phyloP scores from a whole-genome alignment of 805 yeast species.

The Kockiozyma suomiensis region DNA sequence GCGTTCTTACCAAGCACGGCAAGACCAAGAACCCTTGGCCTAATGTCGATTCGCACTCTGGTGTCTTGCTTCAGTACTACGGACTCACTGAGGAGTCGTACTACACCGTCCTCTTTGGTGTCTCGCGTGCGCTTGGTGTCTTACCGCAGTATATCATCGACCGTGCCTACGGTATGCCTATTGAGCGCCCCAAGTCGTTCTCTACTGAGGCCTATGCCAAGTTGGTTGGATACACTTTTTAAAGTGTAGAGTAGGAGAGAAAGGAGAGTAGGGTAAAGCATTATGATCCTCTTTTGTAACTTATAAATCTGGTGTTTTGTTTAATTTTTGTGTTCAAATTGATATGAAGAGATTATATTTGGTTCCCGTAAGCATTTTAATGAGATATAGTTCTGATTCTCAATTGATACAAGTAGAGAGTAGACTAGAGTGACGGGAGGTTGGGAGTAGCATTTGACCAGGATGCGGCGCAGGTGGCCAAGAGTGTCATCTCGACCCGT shows the following conservation, averaged over 20 bases:
- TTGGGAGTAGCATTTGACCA: no score
- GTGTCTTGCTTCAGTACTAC: conserved; percentile 81
- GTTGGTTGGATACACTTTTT: conserved; percentile 49
- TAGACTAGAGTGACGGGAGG: no score
- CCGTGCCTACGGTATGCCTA: conserved; percentile 78
- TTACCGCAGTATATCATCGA: conserved; percentile 82
- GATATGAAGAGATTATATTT: no score
- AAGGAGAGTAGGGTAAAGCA: background rate
- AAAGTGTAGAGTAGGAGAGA: conserved; percentile 15
- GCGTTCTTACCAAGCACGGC: conserved; percentile 77
- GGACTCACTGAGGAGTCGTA: conserved; percentile 79
- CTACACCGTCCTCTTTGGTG: conserved; percentile 87
- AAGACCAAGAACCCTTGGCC: conserved; percentile 95
- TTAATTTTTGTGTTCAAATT: background rate
- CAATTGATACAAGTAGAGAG: no score
- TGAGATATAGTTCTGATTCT: no score
- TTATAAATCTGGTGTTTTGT: background rate
- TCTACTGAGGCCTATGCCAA: conserved; percentile 90
- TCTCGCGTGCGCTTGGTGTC: conserved; percentile 83
- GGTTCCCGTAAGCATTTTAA: no score
- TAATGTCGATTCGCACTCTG: conserved; percentile 86
- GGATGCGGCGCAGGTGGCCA: conserved; percentile 17
- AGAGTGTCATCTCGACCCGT: conserved; percentile 1
- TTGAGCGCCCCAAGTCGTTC: conserved; percentile 91
- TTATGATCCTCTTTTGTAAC: conserved; percentile 5